Evolutionary conservation across 768 basidiomycete species (phyloP), one percentile per base, ranked within the genome.

Genomic region (Coprinopsis marcescibilis): DNA sequence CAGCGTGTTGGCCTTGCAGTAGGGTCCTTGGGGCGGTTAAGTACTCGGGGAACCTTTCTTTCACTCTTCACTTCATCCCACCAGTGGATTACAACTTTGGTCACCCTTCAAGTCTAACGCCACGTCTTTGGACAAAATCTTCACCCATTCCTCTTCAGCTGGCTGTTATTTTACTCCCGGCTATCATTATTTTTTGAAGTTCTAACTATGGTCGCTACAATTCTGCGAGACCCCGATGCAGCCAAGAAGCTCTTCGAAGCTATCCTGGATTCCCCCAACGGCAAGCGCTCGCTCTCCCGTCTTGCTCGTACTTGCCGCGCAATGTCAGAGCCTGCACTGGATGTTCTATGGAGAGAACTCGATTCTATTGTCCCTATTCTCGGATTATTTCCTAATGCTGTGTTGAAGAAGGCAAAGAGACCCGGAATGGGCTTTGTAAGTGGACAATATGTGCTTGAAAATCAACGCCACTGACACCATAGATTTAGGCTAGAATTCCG

Each of bases 341-440:
- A 81, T 59, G 67, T 81, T 40, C 70, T 89, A 24, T 89, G 87
- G 87, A 78, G 75, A 59, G 87, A 89, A 56, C 66, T 89, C 46
- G 85, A 89, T 60, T 85, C 83, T 11, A 68, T 89, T 49, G 65
- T 79, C 37, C 87, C 87, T 8, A 68, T 89, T 48, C 68, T 89
- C 48, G 80, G 81, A 27, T 60, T 88, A 45, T 89, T 89, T 60
- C 87, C 87, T 12, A 70, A 67, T 48, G 69, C 75, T 52, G 57
- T 88, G 53, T 67, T 88, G 64, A 85, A 79, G 65, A 85, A 79
- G 63, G 71, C 80, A 48, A 76, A 78, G 52, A 80, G 76, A 58
- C 87, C 87, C 41, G 85, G 85, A 41, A 65, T 87, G 51, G 87
- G 87, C 60, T 70, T 89, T 70, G 87, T 89, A 58, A 59, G 86